Base-by-base conservation (phyloP, 805 yeast species). In the Candida andamanensis region DNA sequence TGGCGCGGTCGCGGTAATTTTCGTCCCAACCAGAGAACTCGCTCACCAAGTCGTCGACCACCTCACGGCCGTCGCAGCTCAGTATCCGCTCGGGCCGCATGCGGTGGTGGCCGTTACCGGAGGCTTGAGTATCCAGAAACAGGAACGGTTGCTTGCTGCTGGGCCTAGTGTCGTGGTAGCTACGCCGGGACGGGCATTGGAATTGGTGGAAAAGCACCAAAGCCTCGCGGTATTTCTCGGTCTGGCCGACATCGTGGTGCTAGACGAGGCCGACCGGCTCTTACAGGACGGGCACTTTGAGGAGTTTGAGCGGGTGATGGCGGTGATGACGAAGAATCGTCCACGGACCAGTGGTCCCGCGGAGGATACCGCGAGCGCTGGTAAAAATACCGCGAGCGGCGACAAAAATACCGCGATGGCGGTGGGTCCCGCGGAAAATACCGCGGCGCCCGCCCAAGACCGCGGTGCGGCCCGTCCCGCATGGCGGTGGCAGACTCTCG, bases 251-350 rank as follows among this genome's bases (percentile, higher is more conserved):
- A 60, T 67, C 6, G 34, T 74, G 2, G 95, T 89, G 1, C 65
- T 90, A 19, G 98, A 92, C 66, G 98, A 92, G 57, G 98, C 98
- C 9, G 98, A 92, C 64, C 70, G 98, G 56, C 63, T 92, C 41
- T 67, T 92, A 31, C 96, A 90, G 57, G 95, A 89, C 50, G 97
- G 97, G 2, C 97, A 89, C 58, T 92, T 90, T 52, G 94, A 85
- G 38, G 98, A 92, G 54, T 74, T 92, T 42, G 94, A 82, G 45
- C 81, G 47, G 48, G 81, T 85, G 37, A 60, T 90, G 39, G 85
- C 81, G 34, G 55, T 82, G 11, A 56, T 92, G 36, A 59, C 60
- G 15, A 69, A 64, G 56, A 63, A 55, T 46, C 71, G 80, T 56
- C 72, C 66, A 13, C 63, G 54, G 37, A 23, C 17, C 14, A n/a